Base-by-base conservation (phyloP, 495 filamentous ascomycete species). In the Penicillium coprophilum region DNA sequence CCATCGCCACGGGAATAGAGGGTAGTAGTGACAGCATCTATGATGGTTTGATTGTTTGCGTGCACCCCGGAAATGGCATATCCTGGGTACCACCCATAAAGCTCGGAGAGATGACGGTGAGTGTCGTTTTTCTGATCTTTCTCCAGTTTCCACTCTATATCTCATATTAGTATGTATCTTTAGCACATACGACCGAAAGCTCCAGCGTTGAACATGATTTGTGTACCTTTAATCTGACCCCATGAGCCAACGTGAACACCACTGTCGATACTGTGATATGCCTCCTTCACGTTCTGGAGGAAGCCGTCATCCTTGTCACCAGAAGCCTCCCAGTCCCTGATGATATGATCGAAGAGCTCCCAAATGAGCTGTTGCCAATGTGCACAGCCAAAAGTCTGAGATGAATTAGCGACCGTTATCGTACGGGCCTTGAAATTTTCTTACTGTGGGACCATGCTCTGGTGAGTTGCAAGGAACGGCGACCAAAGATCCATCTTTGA, bases 31-130 rank as follows among this genome's bases (percentile, higher is more conserved):
- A 82, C 74, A 9, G 79, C 79, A 23, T 57, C 8, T 10, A 38
- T 43, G 44, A 55, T 27, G 1, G 53, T 55, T 6, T 17, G 21
- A 28, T 63, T 60, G 32, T 36, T 8, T 2, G 34, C 54, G 19
- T 57, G 15, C 34, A n/a, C 46, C 4, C 43, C 20, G 2, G 62
- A 58, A 15, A 68, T 58, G 3, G 56, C 59, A 59, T 71, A 80
- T n/a, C 79, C 80, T 1, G 80, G 78, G 48, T 80, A 81, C 77
- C 78, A 82, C 46, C 80, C 80, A 17, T 66, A 61, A 21, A 82
- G 74, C 50, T 80, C 67, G 21, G 77, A 80, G n/a, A 83, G 69
- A 54, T 82, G 80, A 30, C 80, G 76, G 56, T 83, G 80, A 5
- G 71, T 70, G 46, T 80, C 76, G 45, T 71, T 74, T 24, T 71